A percentile compares a stretch with the other conserved stretches of the same genome.
phyloP scores from a whole-genome alignment of 2,329 filamentous ascomycete species.

The Nemania serpens region DNA sequence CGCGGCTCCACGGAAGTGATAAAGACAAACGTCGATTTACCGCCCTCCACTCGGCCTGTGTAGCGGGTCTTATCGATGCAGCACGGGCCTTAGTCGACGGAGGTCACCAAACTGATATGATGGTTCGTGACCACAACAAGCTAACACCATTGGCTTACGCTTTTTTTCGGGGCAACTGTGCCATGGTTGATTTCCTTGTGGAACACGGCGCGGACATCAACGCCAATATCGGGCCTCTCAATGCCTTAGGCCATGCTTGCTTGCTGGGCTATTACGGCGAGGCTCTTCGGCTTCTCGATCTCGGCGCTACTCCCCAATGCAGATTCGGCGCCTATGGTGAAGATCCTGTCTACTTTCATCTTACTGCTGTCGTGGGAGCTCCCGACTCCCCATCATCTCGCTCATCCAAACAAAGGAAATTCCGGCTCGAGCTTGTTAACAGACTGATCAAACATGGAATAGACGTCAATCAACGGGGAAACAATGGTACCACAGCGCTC shows the following conservation, averaged over 20 bases:
- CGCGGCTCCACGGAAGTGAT: neutral
- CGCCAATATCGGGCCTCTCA: constrained; percentile 14
- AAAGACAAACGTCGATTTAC: constrained; percentile 14
- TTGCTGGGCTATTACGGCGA: constrained; percentile 25
- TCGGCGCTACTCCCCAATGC: constrained; percentile 22
- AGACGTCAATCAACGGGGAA: constrained; percentile 5
- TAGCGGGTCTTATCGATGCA: constrained; percentile 6
- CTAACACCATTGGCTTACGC: constrained; percentile 30
- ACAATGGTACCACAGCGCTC: constrained; percentile 1
- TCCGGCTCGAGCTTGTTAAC: constrained; percentile 12
- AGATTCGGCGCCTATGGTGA: neutral
- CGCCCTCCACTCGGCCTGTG: constrained; percentile 33
- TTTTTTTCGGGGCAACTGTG: constrained; percentile 28
- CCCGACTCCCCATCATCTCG: constrained; percentile 6
- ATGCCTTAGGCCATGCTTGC: constrained; percentile 30
- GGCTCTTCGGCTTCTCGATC: constrained; percentile 31
- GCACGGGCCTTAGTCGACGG: constrained; percentile 22
- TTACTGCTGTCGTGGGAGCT: constrained; percentile 17
- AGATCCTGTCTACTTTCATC: neutral
- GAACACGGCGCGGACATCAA: constrained; percentile 29
- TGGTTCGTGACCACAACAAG: constrained; percentile 18
- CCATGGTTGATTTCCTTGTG: constrained; percentile 26
- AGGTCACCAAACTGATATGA: constrained; percentile 29
- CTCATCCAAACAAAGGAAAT: constrained; percentile 8
- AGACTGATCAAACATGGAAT: constrained; percentile 18